Evolutionary conservation across 345 rosid species (phyloP), one percentile per base, ranked within the genome.

Genomic region (Brassica nigra): DNA sequence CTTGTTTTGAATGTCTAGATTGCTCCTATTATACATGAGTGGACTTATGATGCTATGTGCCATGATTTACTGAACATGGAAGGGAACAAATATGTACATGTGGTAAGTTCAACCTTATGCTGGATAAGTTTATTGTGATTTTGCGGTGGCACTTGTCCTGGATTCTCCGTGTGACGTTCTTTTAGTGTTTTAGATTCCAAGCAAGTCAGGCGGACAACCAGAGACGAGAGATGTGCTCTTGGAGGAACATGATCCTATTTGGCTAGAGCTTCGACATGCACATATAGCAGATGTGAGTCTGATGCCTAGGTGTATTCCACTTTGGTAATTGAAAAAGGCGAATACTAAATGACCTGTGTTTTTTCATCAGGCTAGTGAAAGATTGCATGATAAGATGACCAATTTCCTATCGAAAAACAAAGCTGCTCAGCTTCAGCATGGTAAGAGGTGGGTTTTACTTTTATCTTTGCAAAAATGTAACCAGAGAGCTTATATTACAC

Each of bases 41-140:
- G 99, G 99, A 96, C 99, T 20, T 96, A 96, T 84, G 99, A 93
- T 92, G 98, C 99, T 52, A 93, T 96, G 86, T 96, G 98, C 85
- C 98, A 86, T 82, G 99, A 96, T 87, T 85, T 93, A 81, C 86
- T 96, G 79, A 88, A 84, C 78, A 88, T 96, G 96, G 97, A 96
- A 80, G 99, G 98, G 67, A 96, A 93, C 86, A 96, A 96, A 86
- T 96, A 96, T 39, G 91, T 92, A 64, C 97, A 93, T 29, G 99
- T 93, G 97, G 99, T 91, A 78, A 68, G 83, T 78, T 81, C 28
- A 75, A 58, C 28, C 49, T 59, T 77, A 20, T 71, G 55, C 36
- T 33, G 36, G 7, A 36, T 64, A 9, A 33, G 18, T 66, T 66
- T 62, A 49, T 77, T 72, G 57, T 68, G 61, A 75, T 73, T 75